Evolutionary conservation across 371 early-diverging fungal genomes (phyloP).

Genomic region (Syncephalastrum monosporum): DNA sequence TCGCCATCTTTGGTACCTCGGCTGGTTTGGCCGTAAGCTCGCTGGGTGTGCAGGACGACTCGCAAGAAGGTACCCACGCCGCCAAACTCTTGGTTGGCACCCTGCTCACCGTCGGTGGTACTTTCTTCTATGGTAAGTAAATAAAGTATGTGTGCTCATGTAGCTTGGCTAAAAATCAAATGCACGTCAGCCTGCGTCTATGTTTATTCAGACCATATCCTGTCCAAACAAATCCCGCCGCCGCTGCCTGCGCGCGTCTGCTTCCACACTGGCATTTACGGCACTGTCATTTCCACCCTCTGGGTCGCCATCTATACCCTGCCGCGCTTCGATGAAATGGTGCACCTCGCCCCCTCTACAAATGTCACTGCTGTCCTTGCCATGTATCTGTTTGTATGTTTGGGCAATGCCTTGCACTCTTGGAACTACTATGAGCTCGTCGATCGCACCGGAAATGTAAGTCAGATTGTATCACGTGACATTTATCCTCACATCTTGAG

Average conservation of each 20-base stretch:
- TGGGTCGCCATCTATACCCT: slow-evolving; percentile 51
- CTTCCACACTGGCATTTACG: slow-evolving; percentile 53
- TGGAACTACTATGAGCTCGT: slow-evolving; percentile 55
- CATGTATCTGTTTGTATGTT: slow-evolving; percentile 32
- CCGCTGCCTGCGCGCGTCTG: slow-evolving; percentile 52
- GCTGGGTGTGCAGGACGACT: slow-evolving; percentile 13
- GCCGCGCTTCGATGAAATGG: slow-evolving; percentile 40
- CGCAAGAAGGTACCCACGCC: slow-evolving; percentile 3
- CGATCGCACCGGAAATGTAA: slow-evolving; percentile 55
- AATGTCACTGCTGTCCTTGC: slow-evolving; percentile 10
- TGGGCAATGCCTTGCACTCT: slow-evolving; percentile 41
- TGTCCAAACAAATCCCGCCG: slow-evolving; percentile 44
- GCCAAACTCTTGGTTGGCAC: slow-evolving; percentile 45
- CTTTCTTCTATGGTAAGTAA: slow-evolving; percentile 54
- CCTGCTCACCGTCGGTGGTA: slow-evolving; percentile 54
- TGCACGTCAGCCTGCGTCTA: slow-evolving; percentile 44
- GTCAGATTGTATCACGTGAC: slow-evolving; percentile 11
- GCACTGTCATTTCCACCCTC: slow-evolving; percentile 37
- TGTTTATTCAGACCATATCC: slow-evolving; percentile 53
- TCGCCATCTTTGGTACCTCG: slow-evolving; percentile 65
- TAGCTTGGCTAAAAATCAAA: neutral
- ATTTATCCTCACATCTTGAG: slow-evolving; percentile 33
- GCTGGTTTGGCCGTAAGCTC: slow-evolving; percentile 65
- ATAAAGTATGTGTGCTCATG: neutral
- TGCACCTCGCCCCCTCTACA: slow-evolving; percentile 28